These are phyloP conservation scores for Cercospora sesami DNA, from an alignment of 2,329 filamentous ascomycete species.

Conservation along the genomic window DNA sequence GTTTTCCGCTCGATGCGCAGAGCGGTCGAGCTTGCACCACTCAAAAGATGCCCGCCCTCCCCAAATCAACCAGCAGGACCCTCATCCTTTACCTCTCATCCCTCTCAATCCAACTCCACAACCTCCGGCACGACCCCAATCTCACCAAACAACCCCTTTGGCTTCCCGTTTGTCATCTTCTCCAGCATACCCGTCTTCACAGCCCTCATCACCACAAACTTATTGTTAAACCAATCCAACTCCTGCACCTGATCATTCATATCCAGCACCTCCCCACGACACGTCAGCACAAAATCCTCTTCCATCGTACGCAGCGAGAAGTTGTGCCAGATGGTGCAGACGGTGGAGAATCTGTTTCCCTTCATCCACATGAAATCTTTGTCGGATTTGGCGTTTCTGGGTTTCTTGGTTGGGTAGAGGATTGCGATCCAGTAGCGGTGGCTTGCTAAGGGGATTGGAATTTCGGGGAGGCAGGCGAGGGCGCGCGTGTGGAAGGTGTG, in stretches of 20 bases:
- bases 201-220: constrained; percentile 35
- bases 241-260: constrained; percentile 30
- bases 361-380: constrained; percentile 39
- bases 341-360: constrained; percentile 35
- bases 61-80: not conserved
- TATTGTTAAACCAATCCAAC: constrained; percentile 37
- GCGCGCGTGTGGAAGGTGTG: constrained; percentile 31
- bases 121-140: constrained; percentile 24
- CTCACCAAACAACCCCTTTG: constrained; percentile 19
- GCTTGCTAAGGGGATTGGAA: constrained; percentile 17
- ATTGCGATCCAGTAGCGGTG: constrained; percentile 41
- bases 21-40: not conserved
- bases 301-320: constrained; percentile 23
- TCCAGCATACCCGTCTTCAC: constrained; percentile 14
- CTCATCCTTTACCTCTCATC: constrained; percentile 2
- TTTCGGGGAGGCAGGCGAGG: constrained; percentile 24
- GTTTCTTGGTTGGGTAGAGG: constrained; percentile 23
- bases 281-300: constrained; percentile 31
- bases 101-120: constrained; percentile 25
- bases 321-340: constrained; percentile 36
- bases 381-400: constrained; percentile 10
- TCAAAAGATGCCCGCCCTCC: not conserved
- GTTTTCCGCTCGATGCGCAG: not conserved
- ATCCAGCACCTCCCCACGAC: constrained; percentile 27
- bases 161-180: too few relatives aligned